Base-by-base conservation (phyloP, 2,329 filamentous ascomycete species). In the Trichoderma guizhouense region DNA sequence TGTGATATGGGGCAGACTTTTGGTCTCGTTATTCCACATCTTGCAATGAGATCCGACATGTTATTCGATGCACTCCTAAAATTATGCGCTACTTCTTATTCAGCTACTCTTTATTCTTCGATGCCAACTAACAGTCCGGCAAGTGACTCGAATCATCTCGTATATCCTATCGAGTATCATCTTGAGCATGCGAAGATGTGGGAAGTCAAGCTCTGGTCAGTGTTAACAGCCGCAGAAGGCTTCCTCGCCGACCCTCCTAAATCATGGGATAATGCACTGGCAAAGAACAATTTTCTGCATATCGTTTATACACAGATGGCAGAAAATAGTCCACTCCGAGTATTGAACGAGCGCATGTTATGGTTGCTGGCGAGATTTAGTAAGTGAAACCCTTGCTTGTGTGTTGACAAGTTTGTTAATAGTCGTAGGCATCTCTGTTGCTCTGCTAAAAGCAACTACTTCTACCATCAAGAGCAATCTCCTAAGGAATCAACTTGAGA, bases 21-120 rank as follows among this genome's bases (percentile, higher is more conserved):
- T 68, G 65, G 65, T 24, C 65, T 68, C 12, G 53, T 47, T 11
- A 26, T 68, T 47, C 65, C 65, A 8, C 65, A 60, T 68, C 34
- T 68, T 11, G 51, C 53, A 32, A 68, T 43, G 65, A 68, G 65
- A 39, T 68, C 65, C 11, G 34, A 60, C 8, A 9, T 60, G 53
- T 60, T 28, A 60, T 68, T 68, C 11, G 34, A 68, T 24, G 65
- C 65, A 24, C 53, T 68, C 12, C 18, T 68, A 7, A 30, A 60
- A 3, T 15, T 68, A 39, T 68, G 65, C n/a, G 36, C 53, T 14
- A 30, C 53, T 24, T 68, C 65, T 5, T 47, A 68, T 7, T 36
- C 36, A 9, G 28, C 18, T 12, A 21, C 15, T 24, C 5, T 18
- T 18, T 5, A 7, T 11, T 26, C 30, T 28, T n/a, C 2, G 12